Evolutionary conservation across 495 filamentous ascomycete genomes (phyloP), one percentile per base, ranked within the genome.

Genomic region (Trichoderma virens): DNA sequence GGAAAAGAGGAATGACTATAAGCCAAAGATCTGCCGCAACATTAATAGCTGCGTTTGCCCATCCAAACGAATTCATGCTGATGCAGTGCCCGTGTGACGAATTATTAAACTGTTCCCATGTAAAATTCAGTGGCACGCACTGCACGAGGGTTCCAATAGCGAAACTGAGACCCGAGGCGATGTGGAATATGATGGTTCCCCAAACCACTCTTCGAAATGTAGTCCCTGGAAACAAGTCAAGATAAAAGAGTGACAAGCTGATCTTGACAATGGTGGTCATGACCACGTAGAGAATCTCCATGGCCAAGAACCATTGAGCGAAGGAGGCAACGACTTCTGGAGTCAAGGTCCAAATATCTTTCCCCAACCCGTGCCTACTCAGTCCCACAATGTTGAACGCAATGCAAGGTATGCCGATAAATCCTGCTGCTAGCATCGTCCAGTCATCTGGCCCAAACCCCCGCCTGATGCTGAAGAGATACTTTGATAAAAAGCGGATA

Each of bases 21-120:
- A 83, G 81, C 65, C 79, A 68, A 0, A 81, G 23, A 65, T 88
- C 84, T 6, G 83, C 75, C 16, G 80, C 43, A 27, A 88, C 80
- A 67, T 82, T 83, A 27, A 86, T 66, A 3, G 70, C 75, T 0
- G 80, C 74, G 60, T 80, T 77, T 61, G 72, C 70, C 60, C 78
- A 77, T 32, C 75, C 80, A 9, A 70, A 56, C 3, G 62, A 25
- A 20, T 62, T 64, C 4, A 60, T 43, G 31, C 67, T 56, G 20
- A 74, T 64, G 60, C 73, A 75, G 1, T 59, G 30, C 3, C 73
- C 73, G 5, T 64, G 38, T 2, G 51, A 14, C 8, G 25, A 30
- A n/a, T 69, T 64, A 34, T 31, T 30, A 61, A 65, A 72, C 9
- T 65, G 65, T 8, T 63, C 70, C 73, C 73, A 75, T 45, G 68